A percentile compares a stretch with the other conserved stretches of the same genome.
These are phyloP conservation scores for Forsythia suspensa DNA, from an alignment of 257 asterid species.

Conservation along the genomic window DNA sequence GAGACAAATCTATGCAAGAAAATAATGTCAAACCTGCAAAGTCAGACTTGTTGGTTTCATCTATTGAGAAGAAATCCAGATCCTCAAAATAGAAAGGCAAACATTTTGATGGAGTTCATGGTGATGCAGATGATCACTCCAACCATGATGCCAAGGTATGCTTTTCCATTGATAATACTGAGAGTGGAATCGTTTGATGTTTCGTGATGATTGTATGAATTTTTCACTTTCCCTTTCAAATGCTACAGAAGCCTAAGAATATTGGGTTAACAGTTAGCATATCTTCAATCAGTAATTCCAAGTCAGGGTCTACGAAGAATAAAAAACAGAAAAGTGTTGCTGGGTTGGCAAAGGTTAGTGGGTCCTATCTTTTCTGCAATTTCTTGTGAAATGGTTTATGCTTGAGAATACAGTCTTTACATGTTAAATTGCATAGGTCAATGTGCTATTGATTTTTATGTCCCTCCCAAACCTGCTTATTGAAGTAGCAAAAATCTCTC, in stretches of 20 bases:
- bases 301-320: slow-evolving; percentile 56
- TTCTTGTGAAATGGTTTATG: slow-evolving; percentile 13
- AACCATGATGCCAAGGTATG: slow-evolving; percentile 58
- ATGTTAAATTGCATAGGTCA: slow-evolving; percentile 5
- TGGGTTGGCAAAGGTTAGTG: slow-evolving; percentile 72
- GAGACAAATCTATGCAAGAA: too few relatives aligned
- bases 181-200: slow-evolving; percentile 1
- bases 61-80: too few relatives aligned
- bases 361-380: slow-evolving; percentile 11
- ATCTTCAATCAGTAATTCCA: slow-evolving; percentile 40
- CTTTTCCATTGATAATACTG: slow-evolving; percentile 18
- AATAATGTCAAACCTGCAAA: too few relatives aligned
- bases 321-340: slow-evolving; percentile 46
- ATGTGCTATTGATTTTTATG: slow-evolving; percentile 1
- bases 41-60: too few relatives aligned
- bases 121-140: slow-evolving; percentile 34
- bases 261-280: slow-evolving; percentile 35
- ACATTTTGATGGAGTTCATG: too few relatives aligned
- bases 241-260: slow-evolving; percentile 63
- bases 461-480: not conserved
- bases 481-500: slow-evolving; percentile 4
- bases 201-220: slow-evolving; percentile 12
- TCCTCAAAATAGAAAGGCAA: too few relatives aligned
- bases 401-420: slow-evolving; percentile 8
- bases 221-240: slow-evolving; percentile 23